These are phyloP conservation scores for Inga oerstediana DNA, from an alignment of 306 rosid species.

Conservation along the genomic window DNA sequence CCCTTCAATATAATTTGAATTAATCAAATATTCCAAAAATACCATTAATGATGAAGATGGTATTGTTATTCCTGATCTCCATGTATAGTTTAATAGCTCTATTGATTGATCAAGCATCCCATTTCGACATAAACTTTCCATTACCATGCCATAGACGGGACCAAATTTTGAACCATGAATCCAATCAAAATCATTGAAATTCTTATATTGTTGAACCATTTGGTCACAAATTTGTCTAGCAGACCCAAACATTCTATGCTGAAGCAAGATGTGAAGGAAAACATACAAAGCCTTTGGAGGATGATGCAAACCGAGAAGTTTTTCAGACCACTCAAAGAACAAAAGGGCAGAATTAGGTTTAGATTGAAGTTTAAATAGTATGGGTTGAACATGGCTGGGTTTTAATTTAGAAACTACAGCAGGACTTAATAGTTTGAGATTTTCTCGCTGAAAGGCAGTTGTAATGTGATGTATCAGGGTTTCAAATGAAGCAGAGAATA, in stretches of 20 bases:
- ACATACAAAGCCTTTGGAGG: constrained; percentile 13
- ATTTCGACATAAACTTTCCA: constrained; percentile 32
- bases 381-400: constrained; percentile 30
- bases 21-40: constrained; percentile 29
- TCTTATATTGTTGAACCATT: constrained; percentile 19
- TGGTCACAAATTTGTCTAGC: constrained; percentile 27
- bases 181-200: not conserved
- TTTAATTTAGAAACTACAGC: not conserved
- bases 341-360: constrained; percentile 28
- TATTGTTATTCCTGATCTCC: constrained; percentile 17
- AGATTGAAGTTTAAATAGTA: constrained; percentile 26
- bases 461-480: constrained; percentile 15
- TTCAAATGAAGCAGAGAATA: constrained; percentile 7
- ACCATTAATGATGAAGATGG: constrained; percentile 4
- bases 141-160: constrained; percentile 26
- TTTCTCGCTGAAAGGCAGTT: constrained; percentile 6
- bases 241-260: constrained; percentile 23
- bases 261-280: constrained; percentile 31
- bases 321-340: constrained; percentile 36
- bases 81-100: not conserved
- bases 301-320: constrained; percentile 26
- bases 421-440: constrained; percentile 21
- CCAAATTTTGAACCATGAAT: constrained; percentile 4
- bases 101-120: constrained; percentile 34
- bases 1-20: constrained; percentile 6